Evolutionary conservation across 176 grass and related monocot species (phyloP), one percentile per base, ranked within the genome.

Genomic region (Phoenix dactylifera): DNA sequence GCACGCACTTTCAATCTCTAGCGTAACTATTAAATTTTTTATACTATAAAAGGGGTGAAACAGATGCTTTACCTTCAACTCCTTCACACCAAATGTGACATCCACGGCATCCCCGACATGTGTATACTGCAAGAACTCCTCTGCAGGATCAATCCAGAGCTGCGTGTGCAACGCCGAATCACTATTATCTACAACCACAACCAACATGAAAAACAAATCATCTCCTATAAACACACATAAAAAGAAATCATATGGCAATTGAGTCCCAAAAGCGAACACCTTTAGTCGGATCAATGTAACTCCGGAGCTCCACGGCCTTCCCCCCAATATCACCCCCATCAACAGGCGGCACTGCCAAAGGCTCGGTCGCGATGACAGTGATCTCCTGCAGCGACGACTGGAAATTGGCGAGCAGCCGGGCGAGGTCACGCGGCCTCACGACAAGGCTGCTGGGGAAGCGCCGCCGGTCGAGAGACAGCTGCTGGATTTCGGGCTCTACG

Each of bases 381-480:
- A 97, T 86, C 69, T 97, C 93, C 67, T 97, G 93, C 44, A 97
- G 76, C 24, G 84, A 97, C 25, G 87, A 92, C 66, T 97, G 93
- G 67, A 97, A 97, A 57, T 97, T 92, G 51, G 86, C 85, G 32
- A 98, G 84, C 65, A 97, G 76, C 54, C 87, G 69, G 9, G 84
- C 18, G 28, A 97, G 78, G 55, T 97, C 92, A 6, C 77, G 77
- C 1, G 92, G 87, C 55, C 83, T 71, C 20, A 90, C 83, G 50
- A 73, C 66, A 22, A 97, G 78, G 68, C 57, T 85, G 51, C 92
- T 97, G 6, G 84, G 81, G 69, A 88, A 97, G 9, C 58, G 55
- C 54, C 52, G 49, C 49, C 81, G 71, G 63, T 88, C 93, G 10
- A 91, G 66, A 26, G 84, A 75, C 63, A 97, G 74, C 55, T 80